phyloP scores from a whole-genome alignment of 2,329 filamentous ascomycete species.

The Chaetoscypha palmicola region DNA sequence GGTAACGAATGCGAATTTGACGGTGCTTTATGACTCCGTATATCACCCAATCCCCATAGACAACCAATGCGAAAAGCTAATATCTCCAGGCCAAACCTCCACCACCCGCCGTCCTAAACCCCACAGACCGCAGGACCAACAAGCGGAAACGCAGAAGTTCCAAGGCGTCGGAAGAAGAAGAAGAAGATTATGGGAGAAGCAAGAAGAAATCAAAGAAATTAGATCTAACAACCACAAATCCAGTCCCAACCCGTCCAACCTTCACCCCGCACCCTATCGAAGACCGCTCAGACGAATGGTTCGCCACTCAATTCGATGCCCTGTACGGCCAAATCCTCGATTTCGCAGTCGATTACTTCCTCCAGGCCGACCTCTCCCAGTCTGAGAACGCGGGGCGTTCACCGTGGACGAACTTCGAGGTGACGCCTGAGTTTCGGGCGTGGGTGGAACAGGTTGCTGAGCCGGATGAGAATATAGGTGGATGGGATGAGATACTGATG shows the following conservation, averaged over 20 bases:
- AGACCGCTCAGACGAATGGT: constrained; percentile 22
- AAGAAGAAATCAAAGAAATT: no score
- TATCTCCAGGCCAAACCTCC: no score
- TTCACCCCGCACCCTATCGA: constrained; percentile 12
- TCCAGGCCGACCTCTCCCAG: constrained; percentile 10
- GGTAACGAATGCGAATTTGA: neutral
- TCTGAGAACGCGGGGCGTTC: constrained; percentile 10
- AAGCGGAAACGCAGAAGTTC: no score
- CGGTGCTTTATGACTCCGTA: neutral
- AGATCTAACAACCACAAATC: neutral
- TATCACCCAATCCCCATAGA: neutral
- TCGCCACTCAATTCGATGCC: constrained; percentile 12
- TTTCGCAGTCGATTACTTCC: constrained; percentile 15
- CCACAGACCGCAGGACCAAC: no score
- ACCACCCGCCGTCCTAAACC: no score
- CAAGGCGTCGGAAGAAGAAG: no score
- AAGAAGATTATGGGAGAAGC: no score
- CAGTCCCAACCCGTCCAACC: neutral
- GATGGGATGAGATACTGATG: constrained; percentile 24
- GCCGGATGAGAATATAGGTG: constrained; percentile 15
- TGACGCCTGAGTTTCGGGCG: constrained; percentile 17
- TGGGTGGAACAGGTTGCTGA: constrained; percentile 21
- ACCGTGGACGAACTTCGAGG: neutral
- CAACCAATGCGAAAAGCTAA: no score
- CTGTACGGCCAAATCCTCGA: constrained; percentile 8